These are phyloP conservation scores for Puccinia hordei DNA, from an alignment of 1,284 basidiomycete species.

Conservation along the genomic window DNA sequence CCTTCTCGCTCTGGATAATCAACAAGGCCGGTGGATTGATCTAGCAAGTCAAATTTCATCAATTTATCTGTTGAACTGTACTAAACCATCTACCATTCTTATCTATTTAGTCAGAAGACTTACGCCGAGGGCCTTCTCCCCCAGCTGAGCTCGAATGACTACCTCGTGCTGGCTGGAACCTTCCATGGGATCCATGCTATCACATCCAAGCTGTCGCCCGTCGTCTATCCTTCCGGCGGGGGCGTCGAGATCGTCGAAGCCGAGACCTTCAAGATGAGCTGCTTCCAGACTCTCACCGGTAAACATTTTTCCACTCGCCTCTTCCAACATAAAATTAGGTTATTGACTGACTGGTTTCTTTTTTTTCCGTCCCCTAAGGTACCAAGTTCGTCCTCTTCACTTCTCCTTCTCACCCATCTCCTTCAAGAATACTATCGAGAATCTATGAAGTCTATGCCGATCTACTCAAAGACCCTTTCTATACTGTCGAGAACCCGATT, in stretches of 20 bases:
- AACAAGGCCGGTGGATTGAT: slow-evolving; percentile 98
- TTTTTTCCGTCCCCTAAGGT: slow-evolving; percentile 61
- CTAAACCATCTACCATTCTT: background rate
- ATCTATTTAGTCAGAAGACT: slow-evolving; percentile 46
- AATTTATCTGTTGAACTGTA: background rate
- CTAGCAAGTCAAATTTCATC: slow-evolving; percentile 66
- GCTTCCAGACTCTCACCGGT: slow-evolving; percentile 88
- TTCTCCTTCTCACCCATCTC: slow-evolving; percentile 71
- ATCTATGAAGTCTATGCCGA: slow-evolving; percentile 65
- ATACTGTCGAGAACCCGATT: slow-evolving; percentile 98
- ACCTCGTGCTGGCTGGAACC: slow-evolving; percentile 93
- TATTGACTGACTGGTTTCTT: background rate
- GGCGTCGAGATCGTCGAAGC: slow-evolving; percentile 92
- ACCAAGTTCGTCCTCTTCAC: slow-evolving; percentile 96
- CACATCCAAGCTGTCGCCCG: slow-evolving; percentile 84
- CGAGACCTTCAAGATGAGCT: slow-evolving; percentile 86
- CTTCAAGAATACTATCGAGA: slow-evolving; percentile 57
- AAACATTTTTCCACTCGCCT: slow-evolving; percentile 54
- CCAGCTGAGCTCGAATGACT: slow-evolving; percentile 88
- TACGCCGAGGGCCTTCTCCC: slow-evolving; percentile 73
- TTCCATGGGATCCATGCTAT: slow-evolving; percentile 98
- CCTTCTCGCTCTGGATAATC: slow-evolving; percentile 76
- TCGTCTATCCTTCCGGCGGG: slow-evolving; percentile 63
- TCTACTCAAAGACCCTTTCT: slow-evolving; percentile 99
- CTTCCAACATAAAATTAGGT: background rate